A percentile compares a stretch with the other conserved stretches of the same genome.
Evolutionary conservation across 2,329 filamentous ascomycete species (phyloP).

Genomic region (Tolypocladium paradoxum): DNA sequence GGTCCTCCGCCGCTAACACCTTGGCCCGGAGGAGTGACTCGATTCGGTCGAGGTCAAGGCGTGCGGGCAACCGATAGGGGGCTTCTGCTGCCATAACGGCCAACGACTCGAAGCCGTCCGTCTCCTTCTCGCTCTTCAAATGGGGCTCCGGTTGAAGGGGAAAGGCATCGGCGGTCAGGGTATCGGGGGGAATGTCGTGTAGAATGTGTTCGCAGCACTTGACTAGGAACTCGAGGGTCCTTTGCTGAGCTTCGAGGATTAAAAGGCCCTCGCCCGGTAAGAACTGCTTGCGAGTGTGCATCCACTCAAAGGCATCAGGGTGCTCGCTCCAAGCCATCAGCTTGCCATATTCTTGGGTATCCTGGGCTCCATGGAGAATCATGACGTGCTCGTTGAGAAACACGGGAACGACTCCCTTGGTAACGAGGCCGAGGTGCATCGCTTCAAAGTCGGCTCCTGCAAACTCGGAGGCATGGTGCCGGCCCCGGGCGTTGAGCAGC

Average conservation of each 20-base stretch:
- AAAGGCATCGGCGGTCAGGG: constrained; percentile 16
- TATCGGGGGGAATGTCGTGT: constrained; percentile 32
- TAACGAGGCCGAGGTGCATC: constrained; percentile 18
- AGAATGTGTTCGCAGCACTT: constrained; percentile 35
- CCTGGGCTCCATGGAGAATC: constrained; percentile 18
- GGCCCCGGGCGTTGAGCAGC: constrained; percentile 40
- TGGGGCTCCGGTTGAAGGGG: constrained; percentile 27
- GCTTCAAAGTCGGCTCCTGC: constrained; percentile 29
- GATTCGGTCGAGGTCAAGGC: constrained; percentile 34
- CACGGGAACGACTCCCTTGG: constrained; percentile 11
- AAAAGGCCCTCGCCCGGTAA: constrained; percentile 35
- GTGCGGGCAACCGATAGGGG: constrained; percentile 38
- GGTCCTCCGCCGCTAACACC: constrained; percentile 34
- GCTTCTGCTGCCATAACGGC: constrained; percentile 33
- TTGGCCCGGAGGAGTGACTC: constrained; percentile 31
- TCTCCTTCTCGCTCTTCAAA: constrained; percentile 16
- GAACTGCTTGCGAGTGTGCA: constrained; percentile 23
- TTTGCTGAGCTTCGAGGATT: constrained; percentile 39
- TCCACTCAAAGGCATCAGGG: constrained; percentile 25
- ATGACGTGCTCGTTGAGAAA: constrained; percentile 22
- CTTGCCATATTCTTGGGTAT: constrained; percentile 22
- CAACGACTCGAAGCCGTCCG: constrained; percentile 25
- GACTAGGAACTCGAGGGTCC: constrained; percentile 36
- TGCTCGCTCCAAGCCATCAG: constrained; percentile 22
- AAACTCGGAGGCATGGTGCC: constrained; percentile 35